phyloP scores from a whole-genome alignment of 768 basidiomycete genomes.

The Mycena venus region DNA sequence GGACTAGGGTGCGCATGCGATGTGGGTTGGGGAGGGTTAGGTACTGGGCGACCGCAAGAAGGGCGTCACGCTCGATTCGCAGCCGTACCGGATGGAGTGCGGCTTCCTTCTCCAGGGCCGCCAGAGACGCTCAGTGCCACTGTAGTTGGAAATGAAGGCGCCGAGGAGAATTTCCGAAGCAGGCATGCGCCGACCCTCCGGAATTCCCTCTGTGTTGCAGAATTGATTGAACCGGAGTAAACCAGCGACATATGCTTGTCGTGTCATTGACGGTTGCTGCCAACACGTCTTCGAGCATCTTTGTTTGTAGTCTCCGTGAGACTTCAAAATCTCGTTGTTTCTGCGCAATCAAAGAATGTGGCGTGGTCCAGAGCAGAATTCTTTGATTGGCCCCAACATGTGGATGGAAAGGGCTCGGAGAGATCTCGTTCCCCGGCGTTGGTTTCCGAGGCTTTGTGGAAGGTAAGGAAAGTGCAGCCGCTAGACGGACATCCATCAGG shows the following conservation, averaged over 20 bases:
- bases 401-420: constrained; percentile 6
- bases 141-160: too few relatives aligned
- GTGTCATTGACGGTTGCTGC: neutral
- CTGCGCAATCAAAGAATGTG: constrained; percentile 15
- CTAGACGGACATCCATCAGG: neutral
- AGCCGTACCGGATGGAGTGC: too few relatives aligned
- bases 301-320: neutral
- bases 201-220: too few relatives aligned
- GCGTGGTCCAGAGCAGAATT: constrained; percentile 24
- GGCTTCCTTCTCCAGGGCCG: too few relatives aligned
- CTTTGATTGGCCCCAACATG: constrained; percentile 16
- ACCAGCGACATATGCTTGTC: constrained; percentile 43
- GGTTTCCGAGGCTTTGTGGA: neutral
- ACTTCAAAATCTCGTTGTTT: neutral
- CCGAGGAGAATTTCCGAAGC: too few relatives aligned
- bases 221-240: constrained; percentile 44
- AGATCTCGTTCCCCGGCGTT: neutral
- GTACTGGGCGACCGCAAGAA: too few relatives aligned
- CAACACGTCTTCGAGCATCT: neutral
- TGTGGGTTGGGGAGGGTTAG: too few relatives aligned
- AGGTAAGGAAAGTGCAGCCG: constrained; percentile 1
- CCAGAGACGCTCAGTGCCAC: too few relatives aligned
- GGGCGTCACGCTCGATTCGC: too few relatives aligned
- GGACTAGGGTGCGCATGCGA: too few relatives aligned
- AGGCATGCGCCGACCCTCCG: too few relatives aligned